phyloP scores from a whole-genome alignment of 148 eudicot genomes.

The Cornus florida region DNA sequence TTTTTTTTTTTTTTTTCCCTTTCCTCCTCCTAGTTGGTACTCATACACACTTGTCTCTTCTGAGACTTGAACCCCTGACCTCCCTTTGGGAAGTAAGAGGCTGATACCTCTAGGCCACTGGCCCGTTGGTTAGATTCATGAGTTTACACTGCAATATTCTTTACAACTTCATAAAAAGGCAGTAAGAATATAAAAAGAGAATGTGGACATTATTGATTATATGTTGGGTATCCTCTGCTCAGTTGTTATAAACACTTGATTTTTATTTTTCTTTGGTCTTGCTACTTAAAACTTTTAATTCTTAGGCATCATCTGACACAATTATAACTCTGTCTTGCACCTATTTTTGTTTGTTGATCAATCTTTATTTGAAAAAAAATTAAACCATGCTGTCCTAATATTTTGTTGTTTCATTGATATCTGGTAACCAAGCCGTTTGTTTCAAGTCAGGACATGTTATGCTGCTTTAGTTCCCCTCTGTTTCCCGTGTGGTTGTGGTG shows the following conservation, averaged over 20 bases:
- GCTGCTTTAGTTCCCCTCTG: not conserved
- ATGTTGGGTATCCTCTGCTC: not conserved
- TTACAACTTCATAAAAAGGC: not conserved
- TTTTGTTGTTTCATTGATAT: not conserved
- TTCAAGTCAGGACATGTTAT: not conserved
- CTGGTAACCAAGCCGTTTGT: not conserved
- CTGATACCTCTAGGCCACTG: too few species aligned
- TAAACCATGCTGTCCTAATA: too few species aligned
- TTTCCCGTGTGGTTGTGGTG: not conserved
- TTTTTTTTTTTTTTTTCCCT: too few species aligned
- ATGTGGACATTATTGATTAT: not conserved
- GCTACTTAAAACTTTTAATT: not conserved
- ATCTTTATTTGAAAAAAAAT: too few species aligned
- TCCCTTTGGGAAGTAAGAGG: too few species aligned
- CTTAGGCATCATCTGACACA: not conserved
- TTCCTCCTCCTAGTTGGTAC: too few species aligned
- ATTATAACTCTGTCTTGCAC: not conserved
- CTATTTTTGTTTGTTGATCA: not conserved
- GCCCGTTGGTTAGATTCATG: not conserved
- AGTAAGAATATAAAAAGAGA: not conserved
- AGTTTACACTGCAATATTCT: not conserved
- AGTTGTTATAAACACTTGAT: too few species aligned
- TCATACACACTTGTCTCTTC: too few species aligned
- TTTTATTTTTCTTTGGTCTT: too few species aligned
- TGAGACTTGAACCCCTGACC: too few species aligned